Evolutionary conservation across 495 filamentous ascomycete genomes (phyloP).

Genomic region (Pyronema omphalodes): DNA sequence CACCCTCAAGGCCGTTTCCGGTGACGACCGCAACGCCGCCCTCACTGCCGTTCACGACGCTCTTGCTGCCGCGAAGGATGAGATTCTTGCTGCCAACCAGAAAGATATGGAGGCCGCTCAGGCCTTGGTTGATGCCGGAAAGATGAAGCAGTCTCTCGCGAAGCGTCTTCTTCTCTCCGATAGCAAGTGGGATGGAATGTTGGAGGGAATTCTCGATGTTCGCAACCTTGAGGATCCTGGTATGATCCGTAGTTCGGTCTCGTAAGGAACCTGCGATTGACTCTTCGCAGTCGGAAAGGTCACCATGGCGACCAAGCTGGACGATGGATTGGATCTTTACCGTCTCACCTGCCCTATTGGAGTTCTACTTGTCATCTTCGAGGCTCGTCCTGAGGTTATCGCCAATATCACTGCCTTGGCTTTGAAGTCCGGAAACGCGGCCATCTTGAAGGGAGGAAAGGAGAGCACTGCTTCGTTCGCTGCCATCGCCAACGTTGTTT

Average conservation of each 20-base stretch:
- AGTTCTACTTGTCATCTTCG: constrained; percentile 91
- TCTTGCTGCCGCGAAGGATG: constrained; percentile 43
- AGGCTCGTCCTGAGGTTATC: constrained; percentile 94
- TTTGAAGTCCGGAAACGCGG: constrained; percentile 93
- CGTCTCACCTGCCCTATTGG: constrained; percentile 86
- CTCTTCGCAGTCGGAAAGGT: constrained; percentile 54
- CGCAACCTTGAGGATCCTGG: constrained; percentile 71
- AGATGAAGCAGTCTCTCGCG: constrained; percentile 68
- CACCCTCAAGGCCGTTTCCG: constrained; percentile 20
- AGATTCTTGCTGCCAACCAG: constrained; percentile 72
- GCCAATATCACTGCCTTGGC: constrained; percentile 96
- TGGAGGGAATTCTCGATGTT: constrained; percentile 85
- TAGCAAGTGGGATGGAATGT: constrained; percentile 95
- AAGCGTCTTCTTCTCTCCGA: constrained; percentile 73
- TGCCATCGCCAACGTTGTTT: constrained; percentile 73
- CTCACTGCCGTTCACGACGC: constrained; percentile 62
- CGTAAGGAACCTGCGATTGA: constrained; percentile 1
- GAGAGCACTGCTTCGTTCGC: constrained; percentile 87
- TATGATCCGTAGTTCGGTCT: constrained; percentile 22
- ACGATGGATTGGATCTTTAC: constrained; percentile 69
- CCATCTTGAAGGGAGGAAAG: constrained; percentile 92
- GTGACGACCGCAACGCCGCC: constrained; percentile 52
- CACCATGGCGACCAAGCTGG: constrained; percentile 66
- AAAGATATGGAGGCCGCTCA: constrained; percentile 58
- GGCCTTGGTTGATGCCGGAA: constrained; percentile 50